phyloP scores from a whole-genome alignment of 352 stramenopile genomes.

The Phytophthora sojae region DNA sequence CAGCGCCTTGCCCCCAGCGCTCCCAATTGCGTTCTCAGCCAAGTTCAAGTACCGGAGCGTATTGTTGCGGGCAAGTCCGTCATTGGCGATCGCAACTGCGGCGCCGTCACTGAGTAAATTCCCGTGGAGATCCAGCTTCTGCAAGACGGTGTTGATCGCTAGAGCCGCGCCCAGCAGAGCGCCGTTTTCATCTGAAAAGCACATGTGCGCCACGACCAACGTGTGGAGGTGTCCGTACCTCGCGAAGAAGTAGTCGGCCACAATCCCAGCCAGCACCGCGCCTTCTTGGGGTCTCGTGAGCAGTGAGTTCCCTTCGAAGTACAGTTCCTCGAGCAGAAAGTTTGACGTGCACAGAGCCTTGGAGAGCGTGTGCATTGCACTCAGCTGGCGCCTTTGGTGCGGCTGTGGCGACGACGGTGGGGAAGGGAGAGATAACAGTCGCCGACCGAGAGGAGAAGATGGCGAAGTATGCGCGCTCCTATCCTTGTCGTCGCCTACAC shows the following conservation, averaged over 20 bases:
- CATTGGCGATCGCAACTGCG: constrained; percentile 45
- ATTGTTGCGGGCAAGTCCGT: constrained; percentile 51
- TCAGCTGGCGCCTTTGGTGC: constrained; percentile 21
- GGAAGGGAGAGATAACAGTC: constrained; percentile 10
- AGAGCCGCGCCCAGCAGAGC: constrained; percentile 53
- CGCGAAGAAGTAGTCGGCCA: constrained; percentile 83
- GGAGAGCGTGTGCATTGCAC: constrained; percentile 46
- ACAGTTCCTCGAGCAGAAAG: constrained; percentile 71
- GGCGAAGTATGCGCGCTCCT: not conserved
- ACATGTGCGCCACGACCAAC: constrained; percentile 55
- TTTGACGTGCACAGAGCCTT: constrained; percentile 55
- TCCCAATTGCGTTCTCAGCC: constrained; percentile 67
- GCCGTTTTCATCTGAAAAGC: constrained; percentile 48
- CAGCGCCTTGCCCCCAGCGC: constrained; percentile 52
- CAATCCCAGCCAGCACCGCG: constrained; percentile 40
- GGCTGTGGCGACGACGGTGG: constrained; percentile 18
- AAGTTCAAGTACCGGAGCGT: constrained; percentile 64
- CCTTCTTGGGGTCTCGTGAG: constrained; percentile 38
- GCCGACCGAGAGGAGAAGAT: constrained; percentile 1
- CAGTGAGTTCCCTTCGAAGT: constrained; percentile 64
- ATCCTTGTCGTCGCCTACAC: not conserved
- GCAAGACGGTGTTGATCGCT: constrained; percentile 65
- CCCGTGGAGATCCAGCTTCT: constrained; percentile 63
- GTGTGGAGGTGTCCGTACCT: constrained; percentile 62
- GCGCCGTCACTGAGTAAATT: constrained; percentile 59